phyloP scores from a whole-genome alignment of 192 early-diverging fungal genomes.

The Coemansia sp. region DNA sequence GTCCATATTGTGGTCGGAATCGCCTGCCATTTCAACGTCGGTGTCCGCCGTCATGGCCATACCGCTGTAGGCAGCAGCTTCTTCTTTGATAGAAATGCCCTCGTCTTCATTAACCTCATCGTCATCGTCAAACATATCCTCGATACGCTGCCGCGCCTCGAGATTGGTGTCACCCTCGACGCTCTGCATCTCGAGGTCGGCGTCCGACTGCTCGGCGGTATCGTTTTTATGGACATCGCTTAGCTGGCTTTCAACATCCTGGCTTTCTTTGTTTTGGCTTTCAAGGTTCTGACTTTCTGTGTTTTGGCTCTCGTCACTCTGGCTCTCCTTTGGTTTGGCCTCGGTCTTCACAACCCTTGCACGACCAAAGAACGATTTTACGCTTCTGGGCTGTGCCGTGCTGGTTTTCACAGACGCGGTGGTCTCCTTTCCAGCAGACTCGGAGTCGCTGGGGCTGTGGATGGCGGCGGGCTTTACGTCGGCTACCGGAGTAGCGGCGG shows the following conservation, averaged over 20 bases:
- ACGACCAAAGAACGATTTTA: conserved; percentile 47
- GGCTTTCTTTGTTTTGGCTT: background rate
- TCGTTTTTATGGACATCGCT: background rate
- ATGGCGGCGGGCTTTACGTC: background rate
- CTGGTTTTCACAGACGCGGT: background rate
- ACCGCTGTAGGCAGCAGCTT: conserved; percentile 6
- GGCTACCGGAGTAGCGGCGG: background rate
- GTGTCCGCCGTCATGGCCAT: conserved; percentile 8
- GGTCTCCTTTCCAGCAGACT: background rate
- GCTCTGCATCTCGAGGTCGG: conserved; percentile 28
- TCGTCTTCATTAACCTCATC: conserved; percentile 10
- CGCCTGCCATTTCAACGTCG: conserved; percentile 40
- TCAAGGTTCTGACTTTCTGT: background rate
- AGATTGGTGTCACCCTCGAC: conserved; percentile 1
- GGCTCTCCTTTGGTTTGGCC: background rate
- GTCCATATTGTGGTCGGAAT: background rate
- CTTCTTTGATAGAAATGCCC: background rate
- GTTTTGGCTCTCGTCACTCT: background rate
- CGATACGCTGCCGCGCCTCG: conserved; percentile 27
- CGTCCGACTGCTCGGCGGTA: conserved; percentile 5
- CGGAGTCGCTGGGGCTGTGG: background rate
- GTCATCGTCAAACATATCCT: conserved; percentile 55
- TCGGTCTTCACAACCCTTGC: conserved; percentile 7
- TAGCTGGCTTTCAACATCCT: background rate
- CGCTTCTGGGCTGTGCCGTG: background rate